Evolutionary conservation across 805 yeast genomes (phyloP).

Genomic region (Clavispora santaluciae): DNA sequence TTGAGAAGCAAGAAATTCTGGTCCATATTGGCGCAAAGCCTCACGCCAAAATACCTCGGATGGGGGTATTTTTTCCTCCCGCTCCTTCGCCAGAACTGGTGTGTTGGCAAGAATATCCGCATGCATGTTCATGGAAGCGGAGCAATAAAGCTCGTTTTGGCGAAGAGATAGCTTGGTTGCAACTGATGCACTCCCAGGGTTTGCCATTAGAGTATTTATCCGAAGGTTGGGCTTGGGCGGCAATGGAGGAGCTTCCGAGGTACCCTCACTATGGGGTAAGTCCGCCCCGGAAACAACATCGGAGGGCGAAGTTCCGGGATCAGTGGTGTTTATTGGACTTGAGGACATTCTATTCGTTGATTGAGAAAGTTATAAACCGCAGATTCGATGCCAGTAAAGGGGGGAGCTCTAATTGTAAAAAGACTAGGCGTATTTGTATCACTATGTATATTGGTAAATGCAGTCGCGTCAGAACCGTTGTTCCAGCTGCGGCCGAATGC

Average conservation of each 20-base stretch:
- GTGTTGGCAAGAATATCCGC: constrained; percentile 10
- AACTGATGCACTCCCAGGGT: constrained; percentile 3
- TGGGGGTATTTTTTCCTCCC: constrained; percentile 1
- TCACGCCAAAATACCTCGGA: constrained; percentile 17
- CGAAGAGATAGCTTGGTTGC: constrained; percentile 9
- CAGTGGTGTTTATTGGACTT: neutral
- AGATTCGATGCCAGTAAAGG: too few relatives aligned
- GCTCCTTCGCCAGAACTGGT: constrained; percentile 4
- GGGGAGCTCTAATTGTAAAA: neutral
- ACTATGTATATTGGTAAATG: neutral
- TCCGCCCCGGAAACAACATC: neutral
- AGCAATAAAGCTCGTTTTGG: constrained; percentile 8
- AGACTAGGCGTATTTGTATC: neutral
- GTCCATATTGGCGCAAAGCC: constrained; percentile 14
- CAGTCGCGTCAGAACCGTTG: neutral
- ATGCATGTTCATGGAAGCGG: constrained; percentile 9
- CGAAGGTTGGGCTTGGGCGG: constrained; percentile 6
- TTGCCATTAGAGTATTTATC: neutral
- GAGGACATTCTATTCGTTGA: neutral
- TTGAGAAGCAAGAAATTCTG: constrained; percentile 9
- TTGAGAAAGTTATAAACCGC: too few relatives aligned
- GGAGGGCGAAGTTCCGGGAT: neutral
- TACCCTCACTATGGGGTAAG: neutral
- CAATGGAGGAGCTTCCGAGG: constrained; percentile 5
- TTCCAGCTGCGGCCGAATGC: neutral